Base-by-base conservation (phyloP, 495 filamentous ascomycete species). In the Durotheca rogersii region DNA sequence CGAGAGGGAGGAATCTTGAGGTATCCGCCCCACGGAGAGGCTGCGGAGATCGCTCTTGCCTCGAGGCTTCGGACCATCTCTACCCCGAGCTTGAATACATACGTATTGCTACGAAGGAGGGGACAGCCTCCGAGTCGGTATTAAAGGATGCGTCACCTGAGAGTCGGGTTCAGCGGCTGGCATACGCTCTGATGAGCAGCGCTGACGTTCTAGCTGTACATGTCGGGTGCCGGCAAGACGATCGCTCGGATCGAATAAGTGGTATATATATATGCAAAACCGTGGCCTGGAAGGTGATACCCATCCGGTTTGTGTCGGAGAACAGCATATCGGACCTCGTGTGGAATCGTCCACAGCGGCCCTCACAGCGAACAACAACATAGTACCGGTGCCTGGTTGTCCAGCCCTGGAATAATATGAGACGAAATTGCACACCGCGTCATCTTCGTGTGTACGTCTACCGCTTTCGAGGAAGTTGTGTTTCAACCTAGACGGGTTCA, bases 1-100 rank as follows among this genome's bases (percentile, higher is more conserved):
- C 29, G 69, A 71, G 23, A 72, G 61, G 50, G 54, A 47, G 7
- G 60, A 61, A 19, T 46, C 58, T 31, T 67, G 44, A 58, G 32
- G 20, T 14, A 23, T 7, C 17, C 34, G 18, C 11, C 39, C 32
- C 35, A 33, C 29, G 33, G 38, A 32, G 20, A 35, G 34, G 32
- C 21, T 7, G 29, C 29, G 38, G 25, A 27, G 32, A 34, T 19
- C 21, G 37, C 10, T 30, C 47, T 39, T 41, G 23, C 20, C 20
- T 33, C 40, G 45, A 27, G 50, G 51, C 36, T 34, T 47, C 31
- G 36, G 37, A 41, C n/a, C 16, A 40, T 29, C 32, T 18, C 40
- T 34, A 5, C 16, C 31, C 15, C 31, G 29, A 23, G 19, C 17
- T 36, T 19, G 44, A 45, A 54, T 59, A 39, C 41, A 40, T 42